Evolutionary conservation across 306 rosid species (phyloP).

Genomic region (Ammopiptanthus mongolicus): DNA sequence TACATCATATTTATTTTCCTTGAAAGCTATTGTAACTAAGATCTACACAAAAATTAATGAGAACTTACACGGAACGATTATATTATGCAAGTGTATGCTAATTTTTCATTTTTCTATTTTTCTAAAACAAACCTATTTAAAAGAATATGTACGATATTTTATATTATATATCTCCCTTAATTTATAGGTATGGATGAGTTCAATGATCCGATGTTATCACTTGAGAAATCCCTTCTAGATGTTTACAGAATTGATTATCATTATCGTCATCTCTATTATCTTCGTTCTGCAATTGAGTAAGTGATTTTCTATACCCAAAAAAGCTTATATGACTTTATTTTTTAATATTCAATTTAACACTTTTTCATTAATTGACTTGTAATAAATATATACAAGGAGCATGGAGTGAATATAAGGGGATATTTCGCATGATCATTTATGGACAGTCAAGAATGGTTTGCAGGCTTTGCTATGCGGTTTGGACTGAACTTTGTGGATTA

Average conservation of each 20-base stretch:
- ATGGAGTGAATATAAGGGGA: too few relatives aligned
- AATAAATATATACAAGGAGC: too few relatives aligned
- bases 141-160: too few relatives aligned
- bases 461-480: slow-evolving; percentile 40
- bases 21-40: too few relatives aligned
- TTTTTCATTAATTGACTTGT: background rate
- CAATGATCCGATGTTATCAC: slow-evolving; percentile 27
- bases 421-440: too few relatives aligned
- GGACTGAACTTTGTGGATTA: slow-evolving; percentile 51
- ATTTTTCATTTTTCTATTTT: too few relatives aligned
- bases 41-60: too few relatives aligned
- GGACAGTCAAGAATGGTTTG: too few relatives aligned
- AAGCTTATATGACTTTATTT: background rate
- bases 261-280: slow-evolving; percentile 40
- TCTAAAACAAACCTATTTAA: too few relatives aligned
- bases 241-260: slow-evolving; percentile 44
- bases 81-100: too few relatives aligned
- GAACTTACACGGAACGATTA: too few relatives aligned
- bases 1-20: background rate
- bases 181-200: slow-evolving; percentile 48
- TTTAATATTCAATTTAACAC: too few relatives aligned
- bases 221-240: slow-evolving; percentile 40
- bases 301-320: background rate
- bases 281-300: slow-evolving; percentile 51
- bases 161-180: background rate